Conservation (phyloP, 116 monocot genomes). For the Iris pallida region DNA sequence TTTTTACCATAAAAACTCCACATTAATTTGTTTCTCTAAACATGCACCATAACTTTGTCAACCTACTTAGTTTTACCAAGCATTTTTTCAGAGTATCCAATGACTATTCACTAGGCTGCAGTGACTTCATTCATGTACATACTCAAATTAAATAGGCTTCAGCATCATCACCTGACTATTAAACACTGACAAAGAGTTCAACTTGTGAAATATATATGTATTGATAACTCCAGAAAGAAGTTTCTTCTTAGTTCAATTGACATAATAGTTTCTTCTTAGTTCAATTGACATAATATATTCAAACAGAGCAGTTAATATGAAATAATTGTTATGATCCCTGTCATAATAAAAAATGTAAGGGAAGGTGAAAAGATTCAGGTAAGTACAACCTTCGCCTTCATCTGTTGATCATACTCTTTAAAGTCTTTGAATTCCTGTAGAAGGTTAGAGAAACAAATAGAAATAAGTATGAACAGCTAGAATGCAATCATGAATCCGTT, state of each 20-base stretch:
- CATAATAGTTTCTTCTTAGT: no score
- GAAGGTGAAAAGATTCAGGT: not conserved
- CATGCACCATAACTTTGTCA: not conserved
- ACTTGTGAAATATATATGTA: no score
- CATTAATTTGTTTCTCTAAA: not conserved
- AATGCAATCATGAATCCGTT: conserved; percentile 5
- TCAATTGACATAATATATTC: no score
- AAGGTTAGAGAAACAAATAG: conserved; percentile 3
- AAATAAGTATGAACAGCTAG: conserved; percentile 10
- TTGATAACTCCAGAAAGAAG: no score
- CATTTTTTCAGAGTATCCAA: no score
- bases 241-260: no score
- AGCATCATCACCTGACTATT: not conserved
- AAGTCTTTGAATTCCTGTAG: conserved; percentile 73
- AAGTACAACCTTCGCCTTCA: conserved; percentile 61
- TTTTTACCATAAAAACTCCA: not conserved
- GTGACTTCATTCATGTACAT: not conserved
- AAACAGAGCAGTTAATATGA: no score
- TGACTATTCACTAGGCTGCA: not conserved
- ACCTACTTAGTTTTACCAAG: not conserved
- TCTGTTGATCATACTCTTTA: conserved; percentile 73
- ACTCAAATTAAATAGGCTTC: not conserved
- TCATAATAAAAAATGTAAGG: no score
- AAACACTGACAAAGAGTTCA: no score
- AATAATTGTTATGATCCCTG: no score